Conservation (phyloP, 257 asterid species). For the Primulina huaijiensis region DNA sequence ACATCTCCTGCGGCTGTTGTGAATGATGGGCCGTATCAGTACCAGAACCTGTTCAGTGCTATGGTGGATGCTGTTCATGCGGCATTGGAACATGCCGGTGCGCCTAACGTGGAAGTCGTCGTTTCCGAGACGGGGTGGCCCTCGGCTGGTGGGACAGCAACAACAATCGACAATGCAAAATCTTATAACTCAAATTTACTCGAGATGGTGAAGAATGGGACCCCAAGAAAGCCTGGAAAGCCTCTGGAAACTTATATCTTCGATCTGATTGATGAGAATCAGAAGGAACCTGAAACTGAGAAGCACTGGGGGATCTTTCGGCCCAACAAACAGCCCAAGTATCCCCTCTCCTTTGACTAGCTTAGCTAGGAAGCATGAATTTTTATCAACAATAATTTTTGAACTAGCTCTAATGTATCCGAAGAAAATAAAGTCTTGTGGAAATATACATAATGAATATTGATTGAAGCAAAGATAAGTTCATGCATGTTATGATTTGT, state of each 20-base stretch:
- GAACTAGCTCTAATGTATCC: too few species aligned
- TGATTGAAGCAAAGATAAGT: too few species aligned
- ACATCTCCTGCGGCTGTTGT: slow-evolving; percentile 15
- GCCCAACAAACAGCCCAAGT: slow-evolving; percentile 32
- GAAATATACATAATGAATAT: too few species aligned
- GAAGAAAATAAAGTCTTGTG: too few species aligned
- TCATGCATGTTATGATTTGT: too few species aligned
- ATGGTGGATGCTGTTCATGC: slow-evolving; percentile 35
- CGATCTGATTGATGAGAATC: slow-evolving; percentile 38
- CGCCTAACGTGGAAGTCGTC: slow-evolving; percentile 23
- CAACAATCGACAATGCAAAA: slow-evolving; percentile 32
- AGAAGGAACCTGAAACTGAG: slow-evolving; percentile 36
- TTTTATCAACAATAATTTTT: too few species aligned
- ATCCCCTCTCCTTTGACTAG: slow-evolving; percentile 19
- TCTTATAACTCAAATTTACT: slow-evolving; percentile 34
- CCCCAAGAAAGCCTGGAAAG: slow-evolving; percentile 32
- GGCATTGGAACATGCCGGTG: slow-evolving; percentile 41
- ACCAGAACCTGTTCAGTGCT: slow-evolving; percentile 38
- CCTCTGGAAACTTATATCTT: slow-evolving; percentile 30
- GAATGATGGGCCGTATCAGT: slow-evolving; percentile 20
- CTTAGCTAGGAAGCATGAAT: too few species aligned
- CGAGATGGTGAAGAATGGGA: slow-evolving; percentile 20
- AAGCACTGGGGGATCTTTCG: slow-evolving; percentile 39
- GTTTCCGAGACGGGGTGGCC: slow-evolving; percentile 58
- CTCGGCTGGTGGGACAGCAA: slow-evolving; percentile 37